Conservation (phyloP, 768 basidiomycete genomes). For the Russula vinacea region DNA sequence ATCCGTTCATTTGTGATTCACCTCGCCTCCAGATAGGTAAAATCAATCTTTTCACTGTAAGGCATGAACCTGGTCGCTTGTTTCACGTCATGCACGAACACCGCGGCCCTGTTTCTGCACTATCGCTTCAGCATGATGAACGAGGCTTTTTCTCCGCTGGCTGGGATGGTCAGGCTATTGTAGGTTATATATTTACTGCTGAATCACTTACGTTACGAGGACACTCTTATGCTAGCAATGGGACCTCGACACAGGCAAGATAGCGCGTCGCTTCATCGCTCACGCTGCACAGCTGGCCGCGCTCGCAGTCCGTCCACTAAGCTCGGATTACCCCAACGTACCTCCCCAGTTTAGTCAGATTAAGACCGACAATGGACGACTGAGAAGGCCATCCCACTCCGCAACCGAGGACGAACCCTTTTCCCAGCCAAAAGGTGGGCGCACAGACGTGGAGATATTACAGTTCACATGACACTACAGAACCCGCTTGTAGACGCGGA, state of each 20-base stretch:
- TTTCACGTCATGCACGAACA: constrained; percentile 74
- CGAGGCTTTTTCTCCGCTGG: constrained; percentile 86
- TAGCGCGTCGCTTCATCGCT: constrained; percentile 68
- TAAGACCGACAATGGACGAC: constrained; percentile 16
- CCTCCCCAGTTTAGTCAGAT: constrained; percentile 29
- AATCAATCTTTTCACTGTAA: constrained; percentile 88
- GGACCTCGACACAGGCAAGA: constrained; percentile 91
- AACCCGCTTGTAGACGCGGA: constrained; percentile 44
- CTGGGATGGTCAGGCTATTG: constrained; percentile 89
- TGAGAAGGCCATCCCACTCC: constrained; percentile 8
- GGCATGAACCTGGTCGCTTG: constrained; percentile 84
- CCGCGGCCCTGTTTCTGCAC: constrained; percentile 77
- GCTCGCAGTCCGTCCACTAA: constrained; percentile 69
- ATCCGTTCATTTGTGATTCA: constrained; percentile 19
- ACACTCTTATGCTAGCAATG: constrained; percentile 68
- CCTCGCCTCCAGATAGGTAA: constrained; percentile 62
- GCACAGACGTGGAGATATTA: background rate
- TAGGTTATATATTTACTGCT: constrained; percentile 42
- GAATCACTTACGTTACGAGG: constrained; percentile 5
- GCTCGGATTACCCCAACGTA: constrained; percentile 35
- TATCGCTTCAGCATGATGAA: constrained; percentile 78
- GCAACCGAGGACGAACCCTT: constrained; percentile 8
- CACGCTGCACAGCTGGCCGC: constrained; percentile 85
- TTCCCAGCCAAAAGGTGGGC: constrained; percentile 14
- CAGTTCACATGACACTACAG: constrained; percentile 14